Evolutionary conservation across 140 eudicot genomes (phyloP).

Genomic region (Anethum foeniculum): DNA sequence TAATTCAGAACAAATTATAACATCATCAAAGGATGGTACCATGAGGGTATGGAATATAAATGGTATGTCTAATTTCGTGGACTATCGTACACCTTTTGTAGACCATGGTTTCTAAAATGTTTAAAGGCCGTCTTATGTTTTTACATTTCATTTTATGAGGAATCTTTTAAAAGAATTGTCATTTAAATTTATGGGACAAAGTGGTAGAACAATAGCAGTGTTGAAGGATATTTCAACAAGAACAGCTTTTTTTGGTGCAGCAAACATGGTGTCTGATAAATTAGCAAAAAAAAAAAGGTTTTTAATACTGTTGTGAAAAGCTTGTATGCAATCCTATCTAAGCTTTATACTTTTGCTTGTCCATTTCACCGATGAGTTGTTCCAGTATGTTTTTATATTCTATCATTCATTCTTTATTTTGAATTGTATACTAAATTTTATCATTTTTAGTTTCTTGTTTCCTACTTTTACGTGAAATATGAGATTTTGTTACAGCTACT

Average conservation of each 20-base stretch:
- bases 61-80: constrained; percentile 38
- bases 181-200: neutral
- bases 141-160: neutral
- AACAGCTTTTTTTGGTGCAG: neutral
- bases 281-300: neutral
- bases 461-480: neutral
- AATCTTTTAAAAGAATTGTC: neutral
- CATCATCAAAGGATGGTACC: constrained; percentile 96
- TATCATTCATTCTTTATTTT: neutral
- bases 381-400: neutral
- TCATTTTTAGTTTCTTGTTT: constrained; percentile 58
- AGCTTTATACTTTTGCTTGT: neutral
- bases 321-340: neutral
- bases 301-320: neutral
- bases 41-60: constrained; percentile 91
- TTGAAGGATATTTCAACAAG: neutral
- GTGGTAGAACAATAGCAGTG: neutral
- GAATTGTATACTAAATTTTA: neutral
- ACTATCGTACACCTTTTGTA: constrained; percentile 4
- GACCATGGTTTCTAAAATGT: neutral
- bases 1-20: constrained; percentile 72
- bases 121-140: neutral
- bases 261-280: neutral
- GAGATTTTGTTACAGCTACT: neutral
- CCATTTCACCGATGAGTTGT: neutral